A percentile compares a stretch with the other conserved stretches of the same genome.
Conservation (phyloP, 768 basidiomycete genomes). For the Psilocybe cubensis region DNA sequence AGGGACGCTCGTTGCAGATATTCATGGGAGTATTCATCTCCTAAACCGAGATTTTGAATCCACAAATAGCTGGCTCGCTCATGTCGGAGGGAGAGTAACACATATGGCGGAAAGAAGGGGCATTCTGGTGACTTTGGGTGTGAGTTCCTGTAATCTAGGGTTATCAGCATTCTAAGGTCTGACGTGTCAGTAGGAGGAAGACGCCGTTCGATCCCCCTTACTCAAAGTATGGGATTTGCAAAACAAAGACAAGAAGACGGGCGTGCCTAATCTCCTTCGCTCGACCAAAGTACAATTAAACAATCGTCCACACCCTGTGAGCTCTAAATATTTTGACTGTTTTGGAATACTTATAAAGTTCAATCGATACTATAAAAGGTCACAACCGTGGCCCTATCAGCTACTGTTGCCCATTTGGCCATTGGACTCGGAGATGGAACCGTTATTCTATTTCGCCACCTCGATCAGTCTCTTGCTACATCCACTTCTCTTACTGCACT, state of each 20-base stretch:
- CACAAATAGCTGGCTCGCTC: conserved; percentile 76
- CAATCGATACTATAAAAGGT: conserved; percentile 46
- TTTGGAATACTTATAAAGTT: conserved; percentile 4
- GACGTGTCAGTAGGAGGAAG: conserved; percentile 68
- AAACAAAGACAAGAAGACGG: conserved; percentile 66
- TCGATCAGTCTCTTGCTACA: conserved; percentile 86
- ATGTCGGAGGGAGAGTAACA: conserved; percentile 78
- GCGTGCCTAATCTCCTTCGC: conserved; percentile 65
- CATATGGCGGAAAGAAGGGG: conserved; percentile 86
- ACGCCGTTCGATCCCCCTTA: conserved; percentile 62
- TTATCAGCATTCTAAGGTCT: conserved; percentile 7
- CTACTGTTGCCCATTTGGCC: conserved; percentile 80
- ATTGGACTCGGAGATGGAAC: conserved; percentile 96
- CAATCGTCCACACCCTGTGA: conserved; percentile 79
- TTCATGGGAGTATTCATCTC: conserved; percentile 81
- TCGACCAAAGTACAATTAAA: conserved; percentile 77
- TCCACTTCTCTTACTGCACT: conserved; percentile 70
- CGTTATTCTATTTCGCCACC: conserved; percentile 87
- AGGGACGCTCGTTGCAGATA: conserved; percentile 81
- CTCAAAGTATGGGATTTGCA: conserved; percentile 91
- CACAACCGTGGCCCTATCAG: conserved; percentile 78
- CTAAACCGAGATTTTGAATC: conserved; percentile 78
- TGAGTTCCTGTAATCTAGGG: conserved; percentile 44
- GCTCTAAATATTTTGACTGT: conserved; percentile 13
- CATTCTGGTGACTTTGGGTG: conserved; percentile 87